phyloP scores from a whole-genome alignment of 2,329 filamentous ascomycete species.

The Fusarium armeniacum region DNA sequence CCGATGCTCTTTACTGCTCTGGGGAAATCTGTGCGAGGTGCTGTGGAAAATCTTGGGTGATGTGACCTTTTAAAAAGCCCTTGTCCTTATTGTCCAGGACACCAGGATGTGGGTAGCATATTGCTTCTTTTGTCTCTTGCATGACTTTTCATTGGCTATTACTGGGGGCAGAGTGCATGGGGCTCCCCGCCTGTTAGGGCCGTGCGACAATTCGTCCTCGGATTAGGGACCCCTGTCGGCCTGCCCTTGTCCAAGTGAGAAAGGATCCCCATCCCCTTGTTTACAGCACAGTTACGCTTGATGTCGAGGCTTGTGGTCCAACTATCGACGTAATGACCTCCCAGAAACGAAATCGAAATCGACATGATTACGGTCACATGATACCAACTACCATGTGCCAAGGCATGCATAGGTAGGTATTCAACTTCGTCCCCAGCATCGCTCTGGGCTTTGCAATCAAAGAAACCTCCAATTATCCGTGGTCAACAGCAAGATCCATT shows the following conservation, averaged over 20 bases:
- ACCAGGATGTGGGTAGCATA: constrained; percentile 39
- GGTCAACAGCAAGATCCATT: neutral
- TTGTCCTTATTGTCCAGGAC: constrained; percentile 26
- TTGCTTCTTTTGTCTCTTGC: constrained; percentile 50
- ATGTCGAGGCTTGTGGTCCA: constrained; percentile 8
- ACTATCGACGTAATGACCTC: constrained; percentile 29
- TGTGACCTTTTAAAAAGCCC: constrained; percentile 22
- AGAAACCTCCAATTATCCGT: neutral
- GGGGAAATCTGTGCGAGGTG: neutral
- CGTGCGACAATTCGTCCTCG: constrained; percentile 11
- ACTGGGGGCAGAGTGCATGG: constrained; percentile 28
- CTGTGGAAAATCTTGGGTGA: neutral
- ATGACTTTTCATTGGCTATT: constrained; percentile 43
- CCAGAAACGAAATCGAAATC: constrained; percentile 4
- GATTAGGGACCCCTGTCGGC: constrained; percentile 3
- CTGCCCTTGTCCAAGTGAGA: neutral
- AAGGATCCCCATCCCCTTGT: constrained; percentile 15
- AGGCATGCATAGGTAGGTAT: neutral
- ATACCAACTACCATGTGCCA: neutral
- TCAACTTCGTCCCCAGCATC: neutral
- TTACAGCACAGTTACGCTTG: constrained; percentile 1
- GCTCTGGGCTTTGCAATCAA: neutral
- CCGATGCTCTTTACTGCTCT: neutral
- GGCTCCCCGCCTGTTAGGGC: constrained; percentile 30
- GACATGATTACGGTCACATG: constrained; percentile 6